These are phyloP conservation scores for Myxozyma neotropica DNA, from an alignment of 805 yeast genomes.

Conservation along the genomic window DNA sequence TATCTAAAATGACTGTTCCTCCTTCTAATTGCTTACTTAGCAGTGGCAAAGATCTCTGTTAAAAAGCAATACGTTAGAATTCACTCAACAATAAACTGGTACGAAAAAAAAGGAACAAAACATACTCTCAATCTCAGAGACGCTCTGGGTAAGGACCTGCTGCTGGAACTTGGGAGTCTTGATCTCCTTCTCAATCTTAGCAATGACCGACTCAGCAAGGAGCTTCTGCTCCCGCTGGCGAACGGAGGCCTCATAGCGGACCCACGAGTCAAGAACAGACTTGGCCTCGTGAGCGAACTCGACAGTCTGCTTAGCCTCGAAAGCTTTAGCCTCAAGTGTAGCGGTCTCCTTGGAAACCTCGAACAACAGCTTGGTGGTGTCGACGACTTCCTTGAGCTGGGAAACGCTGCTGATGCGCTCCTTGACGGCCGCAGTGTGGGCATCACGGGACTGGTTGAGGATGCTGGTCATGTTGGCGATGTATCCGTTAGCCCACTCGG, in stretches of 20 bases:
- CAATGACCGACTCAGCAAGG: slow-evolving; percentile 79
- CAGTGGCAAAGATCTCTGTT: slow-evolving; percentile 27
- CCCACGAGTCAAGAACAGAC: slow-evolving; percentile 97
- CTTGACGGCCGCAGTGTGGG: slow-evolving; percentile 91
- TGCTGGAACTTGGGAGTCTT: slow-evolving; percentile 91
- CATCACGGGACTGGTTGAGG: slow-evolving; percentile 83
- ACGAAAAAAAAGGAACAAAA: slow-evolving; percentile 52
- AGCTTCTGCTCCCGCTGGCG: slow-evolving; percentile 96
- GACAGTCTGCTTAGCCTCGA: slow-evolving; percentile 88
- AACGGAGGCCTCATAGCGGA: slow-evolving; percentile 93
- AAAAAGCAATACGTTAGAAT: not conserved
- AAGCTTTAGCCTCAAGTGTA: slow-evolving; percentile 89
- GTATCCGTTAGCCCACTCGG: slow-evolving; percentile 89
- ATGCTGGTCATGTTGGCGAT: slow-evolving; percentile 76
- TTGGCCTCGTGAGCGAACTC: slow-evolving; percentile 88
- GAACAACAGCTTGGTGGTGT: slow-evolving; percentile 87
- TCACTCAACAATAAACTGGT: not conserved
- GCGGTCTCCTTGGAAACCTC: slow-evolving; percentile 97
- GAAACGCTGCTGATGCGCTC: slow-evolving; percentile 86
- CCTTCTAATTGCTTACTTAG: slow-evolving; percentile 15
- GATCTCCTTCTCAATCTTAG: slow-evolving; percentile 84
- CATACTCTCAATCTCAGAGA: slow-evolving; percentile 86
- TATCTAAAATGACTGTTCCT: slow-evolving; percentile 7
- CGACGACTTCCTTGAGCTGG: slow-evolving; percentile 87
- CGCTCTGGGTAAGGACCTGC: slow-evolving; percentile 84